Conservation (phyloP, 129 eudicot species). For the Flaveria linearis region DNA sequence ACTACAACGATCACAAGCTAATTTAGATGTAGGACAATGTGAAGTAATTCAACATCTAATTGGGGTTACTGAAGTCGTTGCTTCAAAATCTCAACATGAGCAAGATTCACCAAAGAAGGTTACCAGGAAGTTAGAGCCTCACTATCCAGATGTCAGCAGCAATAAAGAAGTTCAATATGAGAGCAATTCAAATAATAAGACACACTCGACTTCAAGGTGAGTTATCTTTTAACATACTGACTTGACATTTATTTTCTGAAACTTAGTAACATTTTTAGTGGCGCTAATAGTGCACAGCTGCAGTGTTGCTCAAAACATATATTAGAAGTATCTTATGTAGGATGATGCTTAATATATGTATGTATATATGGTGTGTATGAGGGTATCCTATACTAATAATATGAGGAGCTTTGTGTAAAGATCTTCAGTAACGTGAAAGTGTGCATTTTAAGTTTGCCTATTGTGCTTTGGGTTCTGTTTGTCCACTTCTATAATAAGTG, state of each 20-base stretch:
- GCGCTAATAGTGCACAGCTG: too few species aligned
- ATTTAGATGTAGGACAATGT: constrained; percentile 80
- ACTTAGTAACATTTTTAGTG: background rate
- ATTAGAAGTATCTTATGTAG: too few species aligned
- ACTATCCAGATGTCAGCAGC: constrained; percentile 31
- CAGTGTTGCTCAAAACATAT: too few species aligned
- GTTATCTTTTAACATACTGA: constrained; percentile 19
- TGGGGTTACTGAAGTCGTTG: constrained; percentile 81
- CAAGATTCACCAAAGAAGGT: constrained; percentile 54
- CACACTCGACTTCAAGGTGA: constrained; percentile 65
- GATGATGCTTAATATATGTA: too few species aligned
- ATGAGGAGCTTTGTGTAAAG: too few species aligned
- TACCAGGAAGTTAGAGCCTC: constrained; percentile 37
- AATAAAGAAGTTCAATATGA: constrained; percentile 45
- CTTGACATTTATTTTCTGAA: background rate
- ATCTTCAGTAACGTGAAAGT: too few species aligned
- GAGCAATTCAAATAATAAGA: constrained; percentile 39
- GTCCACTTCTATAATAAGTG: too few species aligned
- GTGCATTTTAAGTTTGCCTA: too few species aligned
- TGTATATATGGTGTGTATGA: too few species aligned
- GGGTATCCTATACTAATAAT: too few species aligned
- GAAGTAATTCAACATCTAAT: constrained; percentile 89
- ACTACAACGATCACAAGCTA: constrained; percentile 87
- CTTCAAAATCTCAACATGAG: constrained; percentile 53
- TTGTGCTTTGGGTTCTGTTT: too few species aligned